These are phyloP conservation scores for Annona cherimola DNA, from an alignment of 164 flowering plant species.

Conservation along the genomic window DNA sequence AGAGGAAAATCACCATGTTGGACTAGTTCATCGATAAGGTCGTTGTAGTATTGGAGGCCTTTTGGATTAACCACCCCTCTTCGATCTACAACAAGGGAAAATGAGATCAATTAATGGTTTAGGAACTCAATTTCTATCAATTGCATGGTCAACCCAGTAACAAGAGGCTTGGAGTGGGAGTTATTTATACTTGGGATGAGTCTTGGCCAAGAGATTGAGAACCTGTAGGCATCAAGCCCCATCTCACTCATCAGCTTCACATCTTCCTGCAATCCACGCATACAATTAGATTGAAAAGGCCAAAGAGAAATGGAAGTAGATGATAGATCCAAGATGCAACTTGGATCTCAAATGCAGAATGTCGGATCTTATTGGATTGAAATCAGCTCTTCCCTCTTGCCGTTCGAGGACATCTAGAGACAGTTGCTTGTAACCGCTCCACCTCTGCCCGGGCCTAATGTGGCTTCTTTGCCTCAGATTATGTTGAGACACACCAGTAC, in stretches of 20 bases:
- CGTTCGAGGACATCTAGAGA: too few species aligned
- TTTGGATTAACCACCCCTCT: constrained; percentile 18
- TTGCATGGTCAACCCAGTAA: background rate
- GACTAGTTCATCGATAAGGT: constrained; percentile 18
- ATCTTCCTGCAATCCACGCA: constrained; percentile 6
- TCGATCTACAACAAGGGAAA: constrained; percentile 6
- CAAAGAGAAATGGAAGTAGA: background rate
- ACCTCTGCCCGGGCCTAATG: too few species aligned
- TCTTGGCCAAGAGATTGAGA: constrained; percentile 14
- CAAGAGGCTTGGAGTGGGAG: background rate
- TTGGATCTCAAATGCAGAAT: too few species aligned
- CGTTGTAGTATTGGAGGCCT: constrained; percentile 20
- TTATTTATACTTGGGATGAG: constrained; percentile 2
- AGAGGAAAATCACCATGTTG: constrained; percentile 8
- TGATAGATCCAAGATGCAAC: too few species aligned
- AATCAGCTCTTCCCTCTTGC: too few species aligned
- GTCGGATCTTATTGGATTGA: too few species aligned
- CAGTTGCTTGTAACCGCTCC: too few species aligned
- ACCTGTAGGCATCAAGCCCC: constrained; percentile 7
- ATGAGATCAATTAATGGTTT: background rate
- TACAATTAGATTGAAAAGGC: background rate
- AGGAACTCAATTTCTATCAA: background rate
- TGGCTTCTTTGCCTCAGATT: too few species aligned
- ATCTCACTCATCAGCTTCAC: constrained; percentile 8
- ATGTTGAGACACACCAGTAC: too few species aligned